phyloP scores from a whole-genome alignment of 371 early-diverging fungal genomes.

The Dichotomocladium elegans region DNA sequence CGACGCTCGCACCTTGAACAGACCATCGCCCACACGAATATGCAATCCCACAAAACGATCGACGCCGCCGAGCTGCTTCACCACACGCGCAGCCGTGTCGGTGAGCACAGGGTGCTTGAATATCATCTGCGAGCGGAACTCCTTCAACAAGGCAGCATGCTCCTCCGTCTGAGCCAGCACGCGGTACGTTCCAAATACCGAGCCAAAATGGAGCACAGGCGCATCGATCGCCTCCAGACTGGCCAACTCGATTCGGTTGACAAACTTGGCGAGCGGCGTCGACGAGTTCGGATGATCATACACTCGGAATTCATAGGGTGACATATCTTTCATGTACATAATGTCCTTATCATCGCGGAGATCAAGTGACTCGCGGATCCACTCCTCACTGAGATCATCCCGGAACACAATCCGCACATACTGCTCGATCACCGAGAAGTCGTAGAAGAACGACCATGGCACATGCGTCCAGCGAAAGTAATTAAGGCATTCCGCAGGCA shows the following conservation, averaged over 20 bases:
- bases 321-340: slow-evolving; percentile 44
- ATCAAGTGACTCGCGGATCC: slow-evolving; percentile 27
- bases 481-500: slow-evolving; percentile 55
- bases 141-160: slow-evolving; percentile 29
- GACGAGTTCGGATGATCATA: slow-evolving; percentile 45
- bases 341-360: slow-evolving; percentile 25
- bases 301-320: slow-evolving; percentile 50
- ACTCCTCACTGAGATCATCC: slow-evolving; percentile 35
- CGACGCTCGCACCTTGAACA: slow-evolving; percentile 39
- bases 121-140: slow-evolving; percentile 46
- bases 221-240: slow-evolving; percentile 38
- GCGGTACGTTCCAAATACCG: slow-evolving; percentile 52
- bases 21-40: slow-evolving; percentile 51
- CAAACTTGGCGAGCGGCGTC: slow-evolving; percentile 40
- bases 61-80: slow-evolving; percentile 40
- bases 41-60: slow-evolving; percentile 48
- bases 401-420: slow-evolving; percentile 32
- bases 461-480: slow-evolving; percentile 52
- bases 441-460: slow-evolving; percentile 60
- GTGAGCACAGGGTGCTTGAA: slow-evolving; percentile 44
- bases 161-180: slow-evolving; percentile 42
- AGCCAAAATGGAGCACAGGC: slow-evolving; percentile 51
- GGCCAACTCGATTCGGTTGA: slow-evolving; percentile 35
- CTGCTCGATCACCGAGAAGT: slow-evolving; percentile 31
- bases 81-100: slow-evolving; percentile 33